These are phyloP conservation scores for Stereocaulon alpinum DNA, from an alignment of 495 filamentous ascomycete species.

Conservation along the genomic window DNA sequence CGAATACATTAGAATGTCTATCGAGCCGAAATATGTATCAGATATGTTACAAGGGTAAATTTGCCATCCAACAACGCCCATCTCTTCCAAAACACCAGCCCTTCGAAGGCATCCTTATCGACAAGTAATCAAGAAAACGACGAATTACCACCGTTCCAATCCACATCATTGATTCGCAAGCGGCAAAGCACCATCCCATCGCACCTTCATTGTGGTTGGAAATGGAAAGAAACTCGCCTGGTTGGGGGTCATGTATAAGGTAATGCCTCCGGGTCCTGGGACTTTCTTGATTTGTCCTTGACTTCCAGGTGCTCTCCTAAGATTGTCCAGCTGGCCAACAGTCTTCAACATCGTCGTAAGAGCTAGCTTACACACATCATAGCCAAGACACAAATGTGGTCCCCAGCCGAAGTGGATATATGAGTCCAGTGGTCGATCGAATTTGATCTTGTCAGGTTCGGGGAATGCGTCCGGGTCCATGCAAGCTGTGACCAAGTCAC, in stretches of 20 bases:
- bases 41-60: background rate
- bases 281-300: conserved; percentile 64
- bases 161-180: background rate
- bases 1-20: background rate
- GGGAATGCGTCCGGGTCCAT: conserved; percentile 52
- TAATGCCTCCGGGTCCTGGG: conserved; percentile 41
- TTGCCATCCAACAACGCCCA: background rate
- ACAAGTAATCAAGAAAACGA: background rate
- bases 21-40: background rate
- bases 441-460: conserved; percentile 51
- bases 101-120: background rate
- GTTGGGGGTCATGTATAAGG: conserved; percentile 61
- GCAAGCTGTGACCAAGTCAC: conserved; percentile 43
- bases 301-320: conserved; percentile 52
- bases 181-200: conserved; percentile 38
- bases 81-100: background rate
- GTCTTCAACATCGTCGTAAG: conserved; percentile 52
- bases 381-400: conserved; percentile 49
- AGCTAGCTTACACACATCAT: conserved; percentile 45
- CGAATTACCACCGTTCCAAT: background rate
- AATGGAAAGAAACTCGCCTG: conserved; percentile 60
- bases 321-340: conserved; percentile 40
- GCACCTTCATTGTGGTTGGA: conserved; percentile 51
- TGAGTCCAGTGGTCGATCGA: conserved; percentile 49
- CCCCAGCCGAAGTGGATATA: conserved; percentile 58